These are phyloP conservation scores for Mortierella sp. DNA, from an alignment of 371 early-diverging fungal species.

Conservation along the genomic window DNA sequence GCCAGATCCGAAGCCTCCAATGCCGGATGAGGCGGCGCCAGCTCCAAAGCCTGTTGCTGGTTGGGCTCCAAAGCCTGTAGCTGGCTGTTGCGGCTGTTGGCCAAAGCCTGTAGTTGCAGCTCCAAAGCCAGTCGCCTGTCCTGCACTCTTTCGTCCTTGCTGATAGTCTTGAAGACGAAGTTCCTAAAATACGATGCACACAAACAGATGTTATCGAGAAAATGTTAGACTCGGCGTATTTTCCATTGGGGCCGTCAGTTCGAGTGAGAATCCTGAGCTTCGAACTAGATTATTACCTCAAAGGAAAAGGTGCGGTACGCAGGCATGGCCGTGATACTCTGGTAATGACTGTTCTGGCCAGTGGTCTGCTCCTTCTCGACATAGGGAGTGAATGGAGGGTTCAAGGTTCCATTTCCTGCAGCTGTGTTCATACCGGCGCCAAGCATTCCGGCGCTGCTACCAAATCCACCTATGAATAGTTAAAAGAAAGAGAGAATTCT, in stretches of 20 bases:
- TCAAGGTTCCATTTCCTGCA: constrained; percentile 76
- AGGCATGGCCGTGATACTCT: constrained; percentile 91
- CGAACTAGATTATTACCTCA: constrained; percentile 61
- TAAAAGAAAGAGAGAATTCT: constrained; percentile 39
- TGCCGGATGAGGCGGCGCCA: constrained; percentile 46
- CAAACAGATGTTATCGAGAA: background rate
- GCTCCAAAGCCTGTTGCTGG: constrained; percentile 58
- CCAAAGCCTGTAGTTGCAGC: constrained; percentile 38
- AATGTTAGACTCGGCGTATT: background rate
- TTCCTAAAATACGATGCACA: constrained; percentile 63
- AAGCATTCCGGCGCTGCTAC: constrained; percentile 58
- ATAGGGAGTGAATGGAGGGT: constrained; percentile 74
- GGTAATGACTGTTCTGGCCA: constrained; percentile 72
- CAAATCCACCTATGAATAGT: constrained; percentile 58
- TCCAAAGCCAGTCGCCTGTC: constrained; percentile 51
- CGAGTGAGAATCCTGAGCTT: background rate
- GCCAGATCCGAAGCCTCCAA: constrained; percentile 43
- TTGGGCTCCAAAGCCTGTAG: constrained; percentile 54
- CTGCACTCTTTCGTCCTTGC: constrained; percentile 80
- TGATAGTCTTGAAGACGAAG: constrained; percentile 91
- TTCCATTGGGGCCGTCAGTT: no score
- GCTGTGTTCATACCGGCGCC: constrained; percentile 57
- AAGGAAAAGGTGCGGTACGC: constrained; percentile 85
- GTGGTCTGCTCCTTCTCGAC: constrained; percentile 73
- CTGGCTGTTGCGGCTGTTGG: constrained; percentile 40